A percentile compares a stretch with the other conserved stretches of the same genome.
These are phyloP conservation scores for Klebsormidium nitens DNA, from an alignment of 139 green algal species.

Conservation along the genomic window DNA sequence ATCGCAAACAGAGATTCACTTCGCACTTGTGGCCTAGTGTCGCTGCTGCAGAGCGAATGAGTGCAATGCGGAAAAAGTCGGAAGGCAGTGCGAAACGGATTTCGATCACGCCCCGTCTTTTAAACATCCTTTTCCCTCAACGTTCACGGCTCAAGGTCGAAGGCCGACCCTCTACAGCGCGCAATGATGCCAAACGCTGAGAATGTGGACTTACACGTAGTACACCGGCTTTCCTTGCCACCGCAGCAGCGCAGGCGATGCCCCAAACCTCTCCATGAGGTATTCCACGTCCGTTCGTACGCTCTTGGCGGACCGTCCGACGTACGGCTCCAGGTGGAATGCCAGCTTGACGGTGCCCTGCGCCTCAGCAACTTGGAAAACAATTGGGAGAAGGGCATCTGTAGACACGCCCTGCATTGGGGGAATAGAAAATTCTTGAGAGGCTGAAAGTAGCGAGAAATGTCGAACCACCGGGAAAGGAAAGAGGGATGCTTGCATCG, in stretches of 20 bases:
- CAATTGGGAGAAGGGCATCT: constrained; percentile 18
- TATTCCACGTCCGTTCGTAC: constrained; percentile 41
- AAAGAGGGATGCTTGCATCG: too few species aligned
- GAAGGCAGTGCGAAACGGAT: too few species aligned
- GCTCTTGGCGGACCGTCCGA: constrained; percentile 40
- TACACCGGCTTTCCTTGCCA: constrained; percentile 33
- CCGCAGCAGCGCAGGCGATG: constrained; percentile 1
- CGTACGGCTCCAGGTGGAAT: constrained; percentile 53
- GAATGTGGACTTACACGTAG: constrained; percentile 25
- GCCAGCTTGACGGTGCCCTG: constrained; percentile 26
- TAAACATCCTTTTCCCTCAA: too few species aligned
- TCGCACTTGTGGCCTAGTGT: too few species aligned
- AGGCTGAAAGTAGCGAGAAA: background rate
- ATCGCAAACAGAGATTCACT: too few species aligned
- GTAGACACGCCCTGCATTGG: constrained; percentile 42
- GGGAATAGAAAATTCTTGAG: too few species aligned
- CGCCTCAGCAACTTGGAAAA: constrained; percentile 14
- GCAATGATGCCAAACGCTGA: too few species aligned
- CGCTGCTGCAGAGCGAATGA: too few species aligned
- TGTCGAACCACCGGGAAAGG: background rate
- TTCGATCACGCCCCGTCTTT: too few species aligned
- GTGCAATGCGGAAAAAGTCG: too few species aligned
- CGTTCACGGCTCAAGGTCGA: too few species aligned
- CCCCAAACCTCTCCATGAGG: constrained; percentile 18
- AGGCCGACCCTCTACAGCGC: too few species aligned